These are phyloP conservation scores for Salix exigua DNA, from an alignment of 345 rosid genomes.

Conservation along the genomic window DNA sequence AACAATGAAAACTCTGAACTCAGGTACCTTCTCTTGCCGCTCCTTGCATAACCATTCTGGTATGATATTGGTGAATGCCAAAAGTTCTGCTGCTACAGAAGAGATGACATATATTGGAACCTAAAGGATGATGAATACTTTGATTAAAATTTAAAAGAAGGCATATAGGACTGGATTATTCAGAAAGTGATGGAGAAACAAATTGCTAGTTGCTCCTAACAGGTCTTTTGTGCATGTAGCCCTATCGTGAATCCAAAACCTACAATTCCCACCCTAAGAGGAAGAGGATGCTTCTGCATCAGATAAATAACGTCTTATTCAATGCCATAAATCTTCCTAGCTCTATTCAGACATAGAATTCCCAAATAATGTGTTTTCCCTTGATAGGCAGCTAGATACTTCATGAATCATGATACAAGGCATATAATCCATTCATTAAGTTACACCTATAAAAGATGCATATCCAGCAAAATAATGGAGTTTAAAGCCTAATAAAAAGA, in stretches of 20 bases:
- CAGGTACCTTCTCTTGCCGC: slow-evolving; percentile 68
- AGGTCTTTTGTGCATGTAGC: too few relatives aligned
- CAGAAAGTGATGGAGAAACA: neutral
- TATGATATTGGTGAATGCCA: slow-evolving; percentile 62
- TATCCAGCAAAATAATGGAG: neutral
- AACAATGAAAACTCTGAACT: slow-evolving; percentile 11
- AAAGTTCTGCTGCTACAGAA: slow-evolving; percentile 67
- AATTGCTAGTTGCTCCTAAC: too few relatives aligned
- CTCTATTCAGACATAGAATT: too few relatives aligned
- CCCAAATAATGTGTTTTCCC: neutral
- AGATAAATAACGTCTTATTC: neutral
- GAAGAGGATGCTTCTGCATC: too few relatives aligned
- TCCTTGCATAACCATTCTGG: slow-evolving; percentile 86
- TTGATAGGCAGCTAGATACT: neutral
- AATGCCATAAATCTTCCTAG: neutral
- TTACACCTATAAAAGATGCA: neutral
- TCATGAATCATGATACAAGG: neutral
- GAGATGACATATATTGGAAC: slow-evolving; percentile 78
- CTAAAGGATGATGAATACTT: slow-evolving; percentile 30
- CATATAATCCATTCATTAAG: neutral
- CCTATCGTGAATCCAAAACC: too few relatives aligned
- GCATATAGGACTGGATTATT: neutral
- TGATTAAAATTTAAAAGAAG: neutral
- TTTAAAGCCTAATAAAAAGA: neutral
- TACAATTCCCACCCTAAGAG: too few relatives aligned